phyloP scores from a whole-genome alignment of 2,329 filamentous ascomycete species.

The Phaeomoniella chlamydospora region DNA sequence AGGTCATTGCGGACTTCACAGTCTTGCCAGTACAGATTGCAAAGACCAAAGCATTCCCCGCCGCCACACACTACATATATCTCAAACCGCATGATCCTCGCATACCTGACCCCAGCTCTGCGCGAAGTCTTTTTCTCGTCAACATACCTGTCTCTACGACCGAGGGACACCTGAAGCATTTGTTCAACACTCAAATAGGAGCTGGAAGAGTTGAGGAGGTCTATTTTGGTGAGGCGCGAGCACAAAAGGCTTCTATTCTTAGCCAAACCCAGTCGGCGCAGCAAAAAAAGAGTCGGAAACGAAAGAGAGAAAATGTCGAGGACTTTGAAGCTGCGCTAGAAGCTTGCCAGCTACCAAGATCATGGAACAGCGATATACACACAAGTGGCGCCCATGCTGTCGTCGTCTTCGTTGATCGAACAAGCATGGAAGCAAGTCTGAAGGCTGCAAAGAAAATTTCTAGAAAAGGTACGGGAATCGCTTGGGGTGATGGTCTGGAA shows the following conservation, averaged over 20 bases:
- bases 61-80: conserved; percentile 67
- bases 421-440: conserved; percentile 60
- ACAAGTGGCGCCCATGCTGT: conserved; percentile 66
- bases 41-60: conserved; percentile 45
- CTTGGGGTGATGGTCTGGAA: conserved; percentile 54
- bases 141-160: conserved; percentile 81
- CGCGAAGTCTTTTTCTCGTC: conserved; percentile 75
- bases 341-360: conserved; percentile 49
- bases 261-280: background rate
- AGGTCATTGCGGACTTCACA: conserved; percentile 23
- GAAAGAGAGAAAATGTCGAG: conserved; percentile 36
- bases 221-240: conserved; percentile 39
- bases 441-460: conserved; percentile 56
- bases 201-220: conserved; percentile 66
- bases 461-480: conserved; percentile 42
- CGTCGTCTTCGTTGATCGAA: conserved; percentile 68
- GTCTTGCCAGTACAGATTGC: conserved; percentile 56
- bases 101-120: conserved; percentile 56
- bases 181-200: conserved; percentile 63
- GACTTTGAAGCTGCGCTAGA: conserved; percentile 41
- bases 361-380: conserved; percentile 59
- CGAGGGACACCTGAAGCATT: conserved; percentile 55
- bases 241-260: conserved; percentile 1
- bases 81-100: conserved; percentile 71
- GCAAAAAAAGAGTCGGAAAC: conserved; percentile 33